A percentile compares a stretch with the other conserved stretches of the same genome.
Evolutionary conservation across 441 rosid genomes (phyloP).

Genomic region (Cnidoscolus chayamansa): DNA sequence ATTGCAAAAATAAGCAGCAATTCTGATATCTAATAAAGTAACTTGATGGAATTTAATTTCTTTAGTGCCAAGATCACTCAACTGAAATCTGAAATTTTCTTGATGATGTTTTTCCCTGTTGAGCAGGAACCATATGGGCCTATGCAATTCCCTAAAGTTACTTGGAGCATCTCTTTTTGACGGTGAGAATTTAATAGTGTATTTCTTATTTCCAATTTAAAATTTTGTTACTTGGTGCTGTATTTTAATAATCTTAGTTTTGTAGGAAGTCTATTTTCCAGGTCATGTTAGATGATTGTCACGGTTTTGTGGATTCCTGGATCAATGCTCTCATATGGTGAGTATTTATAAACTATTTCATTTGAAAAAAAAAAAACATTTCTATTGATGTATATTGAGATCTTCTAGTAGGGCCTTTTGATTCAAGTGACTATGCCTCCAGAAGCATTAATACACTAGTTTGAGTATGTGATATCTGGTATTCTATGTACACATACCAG

Average conservation of each 20-base stretch:
- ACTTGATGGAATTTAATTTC: not conserved
- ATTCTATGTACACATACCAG: not conserved
- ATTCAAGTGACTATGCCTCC: not conserved
- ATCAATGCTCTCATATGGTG: slow-evolving; percentile 13
- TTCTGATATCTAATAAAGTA: not conserved
- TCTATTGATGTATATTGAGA: too few species aligned
- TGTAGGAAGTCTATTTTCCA: slow-evolving; percentile 35
- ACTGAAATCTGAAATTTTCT: not conserved
- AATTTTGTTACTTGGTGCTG: slow-evolving; percentile 1
- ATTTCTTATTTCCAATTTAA: slow-evolving; percentile 6
- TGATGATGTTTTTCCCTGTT: slow-evolving; percentile 11
- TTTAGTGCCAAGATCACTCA: not conserved
- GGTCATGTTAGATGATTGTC: slow-evolving; percentile 29
- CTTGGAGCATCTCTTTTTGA: slow-evolving; percentile 25
- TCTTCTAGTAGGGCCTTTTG: too few species aligned
- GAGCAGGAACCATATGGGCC: slow-evolving; percentile 53
- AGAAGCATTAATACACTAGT: not conserved
- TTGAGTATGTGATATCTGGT: not conserved
- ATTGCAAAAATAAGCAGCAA: not conserved
- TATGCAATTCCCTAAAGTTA: slow-evolving; percentile 53
- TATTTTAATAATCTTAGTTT: slow-evolving; percentile 10
- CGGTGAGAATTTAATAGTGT: slow-evolving; percentile 35
- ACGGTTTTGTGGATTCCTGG: slow-evolving; percentile 24
- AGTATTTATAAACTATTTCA: too few species aligned
- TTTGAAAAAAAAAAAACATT: too few species aligned